Conservation (phyloP, 1,284 basidiomycete species). For the Malassezia caprae region DNA sequence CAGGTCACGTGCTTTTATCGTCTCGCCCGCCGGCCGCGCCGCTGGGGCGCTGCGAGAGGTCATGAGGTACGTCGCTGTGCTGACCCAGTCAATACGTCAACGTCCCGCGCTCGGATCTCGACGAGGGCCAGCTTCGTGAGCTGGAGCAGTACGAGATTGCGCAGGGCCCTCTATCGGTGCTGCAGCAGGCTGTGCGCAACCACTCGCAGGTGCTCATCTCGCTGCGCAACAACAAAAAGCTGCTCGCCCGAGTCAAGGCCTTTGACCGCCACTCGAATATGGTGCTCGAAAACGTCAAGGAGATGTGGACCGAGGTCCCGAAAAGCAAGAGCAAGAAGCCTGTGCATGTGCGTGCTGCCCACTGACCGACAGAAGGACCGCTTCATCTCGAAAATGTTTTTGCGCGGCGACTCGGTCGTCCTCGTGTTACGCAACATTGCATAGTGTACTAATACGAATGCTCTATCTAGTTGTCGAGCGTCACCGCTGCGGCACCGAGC, state of each 20-base stretch:
- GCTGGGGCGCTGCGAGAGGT: not conserved
- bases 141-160: constrained; percentile 57
- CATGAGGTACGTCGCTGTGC: not conserved
- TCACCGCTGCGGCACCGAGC: constrained; percentile 65
- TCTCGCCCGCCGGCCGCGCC: not conserved
- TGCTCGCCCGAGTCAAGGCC: constrained; percentile 92
- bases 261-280: constrained; percentile 99
- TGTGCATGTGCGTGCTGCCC: constrained; percentile 57
- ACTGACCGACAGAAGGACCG: constrained; percentile 54
- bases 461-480: constrained; percentile 50
- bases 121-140: constrained; percentile 87
- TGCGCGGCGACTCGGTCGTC: constrained; percentile 47
- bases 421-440: constrained; percentile 23
- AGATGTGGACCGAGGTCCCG: constrained; percentile 97
- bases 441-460: not conserved
- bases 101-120: constrained; percentile 90
- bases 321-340: constrained; percentile 98
- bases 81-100: constrained; percentile 82
- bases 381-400: constrained; percentile 96
- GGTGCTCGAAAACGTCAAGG: constrained; percentile 54
- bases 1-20: not conserved
- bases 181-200: constrained; percentile 95
- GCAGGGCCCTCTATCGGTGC: constrained; percentile 78
- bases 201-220: constrained; percentile 96
- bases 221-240: constrained; percentile 94